These are phyloP conservation scores for Phytophthora cactorum DNA, from an alignment of 352 stramenopile species.

Conservation along the genomic window DNA sequence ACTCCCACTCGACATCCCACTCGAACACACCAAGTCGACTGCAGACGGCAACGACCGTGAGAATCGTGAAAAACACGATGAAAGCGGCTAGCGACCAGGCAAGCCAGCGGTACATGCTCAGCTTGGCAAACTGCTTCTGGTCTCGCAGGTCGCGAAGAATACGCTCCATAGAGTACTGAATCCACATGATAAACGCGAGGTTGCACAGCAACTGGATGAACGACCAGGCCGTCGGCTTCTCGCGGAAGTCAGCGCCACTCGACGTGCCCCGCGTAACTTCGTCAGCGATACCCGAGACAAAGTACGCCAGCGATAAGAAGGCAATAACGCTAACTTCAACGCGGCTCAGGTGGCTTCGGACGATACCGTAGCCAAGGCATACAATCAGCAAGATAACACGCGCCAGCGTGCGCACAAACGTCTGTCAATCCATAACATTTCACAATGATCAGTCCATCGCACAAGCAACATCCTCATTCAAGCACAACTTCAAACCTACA, in stretches of 20 bases:
- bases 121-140: slow-evolving; percentile 91
- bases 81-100: slow-evolving; percentile 83
- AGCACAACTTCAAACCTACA: slow-evolving; percentile 43
- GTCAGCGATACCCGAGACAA: slow-evolving; percentile 74
- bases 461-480: background rate
- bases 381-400: slow-evolving; percentile 87
- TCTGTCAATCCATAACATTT: slow-evolving; percentile 38
- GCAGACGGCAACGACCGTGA: slow-evolving; percentile 86
- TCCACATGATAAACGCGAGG: slow-evolving; percentile 92
- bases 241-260: slow-evolving; percentile 78
- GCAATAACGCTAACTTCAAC: slow-evolving; percentile 61
- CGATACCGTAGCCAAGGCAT: slow-evolving; percentile 92
- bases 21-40: slow-evolving; percentile 87
- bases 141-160: slow-evolving; percentile 84
- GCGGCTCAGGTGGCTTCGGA: slow-evolving; percentile 60
- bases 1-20: slow-evolving; percentile 92
- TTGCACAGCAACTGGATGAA: slow-evolving; percentile 90
- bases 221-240: slow-evolving; percentile 84
- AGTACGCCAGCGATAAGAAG: slow-evolving; percentile 80
- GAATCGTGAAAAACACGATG: slow-evolving; percentile 88
- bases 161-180: slow-evolving; percentile 86
- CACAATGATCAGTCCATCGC: slow-evolving; percentile 14
- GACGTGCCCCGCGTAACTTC: slow-evolving; percentile 82
- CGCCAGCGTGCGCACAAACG: slow-evolving; percentile 83
- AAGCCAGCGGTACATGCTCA: slow-evolving; percentile 88